Conservation (phyloP, 2,329 filamentous ascomycete genomes). For the Rachicladosporium sp. region DNA sequence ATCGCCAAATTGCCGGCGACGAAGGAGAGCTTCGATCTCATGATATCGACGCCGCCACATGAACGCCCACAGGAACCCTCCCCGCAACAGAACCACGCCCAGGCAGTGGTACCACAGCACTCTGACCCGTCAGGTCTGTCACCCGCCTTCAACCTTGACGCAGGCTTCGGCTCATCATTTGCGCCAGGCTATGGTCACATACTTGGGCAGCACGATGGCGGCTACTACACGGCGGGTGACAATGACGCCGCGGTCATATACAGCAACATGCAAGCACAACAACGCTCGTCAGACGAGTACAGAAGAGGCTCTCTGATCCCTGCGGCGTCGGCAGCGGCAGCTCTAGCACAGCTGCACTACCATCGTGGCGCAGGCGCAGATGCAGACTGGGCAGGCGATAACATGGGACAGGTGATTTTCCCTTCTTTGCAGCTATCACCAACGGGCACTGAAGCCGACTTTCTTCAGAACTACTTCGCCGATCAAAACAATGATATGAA, state of each 20-base stretch:
- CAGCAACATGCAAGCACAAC: conserved; percentile 44
- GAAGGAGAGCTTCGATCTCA: conserved; percentile 91
- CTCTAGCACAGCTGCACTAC: conserved; percentile 71
- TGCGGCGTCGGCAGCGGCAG: conserved; percentile 69
- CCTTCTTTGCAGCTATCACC: conserved; percentile 22
- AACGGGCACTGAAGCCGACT: conserved; percentile 24
- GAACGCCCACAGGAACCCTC: conserved; percentile 47
- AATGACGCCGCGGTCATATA: conserved; percentile 46
- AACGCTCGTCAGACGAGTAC: conserved; percentile 58
- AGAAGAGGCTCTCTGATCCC: conserved; percentile 50
- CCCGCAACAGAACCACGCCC: conserved; percentile 15
- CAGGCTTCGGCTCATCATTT: conserved; percentile 22
- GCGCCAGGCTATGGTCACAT: conserved; percentile 21
- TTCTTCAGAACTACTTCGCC: conserved; percentile 26
- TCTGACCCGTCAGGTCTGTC: conserved; percentile 27
- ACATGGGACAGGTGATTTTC: conserved; percentile 23
- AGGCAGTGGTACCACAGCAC: conserved; percentile 11
- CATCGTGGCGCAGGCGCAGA: conserved; percentile 53
- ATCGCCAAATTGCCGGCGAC: conserved; percentile 96
- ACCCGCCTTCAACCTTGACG: conserved; percentile 21
- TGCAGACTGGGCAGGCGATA: conserved; percentile 57
- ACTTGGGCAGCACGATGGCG: conserved; percentile 30
- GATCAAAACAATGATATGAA: conserved; percentile 30
- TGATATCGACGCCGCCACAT: conserved; percentile 82
- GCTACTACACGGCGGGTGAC: conserved; percentile 38